phyloP scores from a whole-genome alignment of 164 flowering plant species.

The Sedum album region DNA sequence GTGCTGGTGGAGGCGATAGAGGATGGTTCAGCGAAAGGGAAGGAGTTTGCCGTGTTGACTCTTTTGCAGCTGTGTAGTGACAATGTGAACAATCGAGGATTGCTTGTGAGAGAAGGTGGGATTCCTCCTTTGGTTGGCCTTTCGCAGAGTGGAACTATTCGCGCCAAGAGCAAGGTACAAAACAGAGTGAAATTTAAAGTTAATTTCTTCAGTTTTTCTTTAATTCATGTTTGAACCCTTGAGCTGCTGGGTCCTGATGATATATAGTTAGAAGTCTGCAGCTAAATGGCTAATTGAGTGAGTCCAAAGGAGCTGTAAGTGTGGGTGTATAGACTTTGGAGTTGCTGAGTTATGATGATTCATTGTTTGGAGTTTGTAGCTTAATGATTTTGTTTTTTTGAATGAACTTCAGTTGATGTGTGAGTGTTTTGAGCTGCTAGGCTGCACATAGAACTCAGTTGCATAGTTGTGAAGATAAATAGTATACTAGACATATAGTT shows the following conservation, averaged over 20 bases:
- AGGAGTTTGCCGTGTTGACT: conserved; percentile 83
- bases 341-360: no score
- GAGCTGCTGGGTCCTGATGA: not conserved
- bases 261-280: not conserved
- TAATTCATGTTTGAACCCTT: not conserved
- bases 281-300: not conserved
- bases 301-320: not conserved
- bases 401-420: not conserved
- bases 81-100: conserved; percentile 49
- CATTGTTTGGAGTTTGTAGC: no score
- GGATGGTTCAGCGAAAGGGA: conserved; percentile 76
- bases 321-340: no score
- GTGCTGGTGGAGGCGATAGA: conserved; percentile 89
- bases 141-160: conserved; percentile 66
- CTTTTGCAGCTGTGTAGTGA: conserved; percentile 67
- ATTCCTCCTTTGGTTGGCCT: conserved; percentile 89
- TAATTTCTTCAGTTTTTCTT: not conserved
- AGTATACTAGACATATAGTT: not conserved
- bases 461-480: not conserved
- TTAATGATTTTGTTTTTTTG: no score
- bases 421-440: not conserved
- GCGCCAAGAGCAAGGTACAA: conserved; percentile 86
- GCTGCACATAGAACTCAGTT: not conserved
- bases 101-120: conserved; percentile 89
- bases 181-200: not conserved